Base-by-base conservation (phyloP, 257 asterid genomes). In the Agastache rugosa region DNA sequence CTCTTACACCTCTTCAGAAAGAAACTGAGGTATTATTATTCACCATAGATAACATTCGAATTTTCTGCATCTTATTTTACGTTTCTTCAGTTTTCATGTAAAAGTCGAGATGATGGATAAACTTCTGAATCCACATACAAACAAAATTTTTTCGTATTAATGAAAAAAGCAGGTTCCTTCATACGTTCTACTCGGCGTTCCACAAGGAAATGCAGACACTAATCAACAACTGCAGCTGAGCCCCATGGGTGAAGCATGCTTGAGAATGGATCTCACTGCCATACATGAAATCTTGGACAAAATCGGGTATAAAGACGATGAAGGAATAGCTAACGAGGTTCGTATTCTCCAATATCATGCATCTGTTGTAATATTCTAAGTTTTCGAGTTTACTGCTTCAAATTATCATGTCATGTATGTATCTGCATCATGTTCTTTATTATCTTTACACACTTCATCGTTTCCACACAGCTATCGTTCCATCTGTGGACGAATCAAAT, bases 191-290 rank as follows among this genome's bases (percentile, higher is more conserved):
- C 89, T 93, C 78, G 98, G 96, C 12, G 79, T 89, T 50, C 86
- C 85, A 20, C 88, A 83, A 76, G 88, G 88, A 76, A 85, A 85
- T 69, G 74, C 77, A 17, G 77, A 77, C 79, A 59, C 77, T 59
- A 42, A 15, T 2, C 84, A 69, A 56, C 82, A 81, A 25, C 41
- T 82, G 44, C 82, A 76, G 69, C 70, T 87, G 56, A 87, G 85
- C 75, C 98, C 97, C 8, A 89, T 90, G 84, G 98, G 98, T 1
- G 97, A 93, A 81, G 98, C 97, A 63, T 93, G 98, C 83, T 77
- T 89, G 82, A 85, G 98, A 78, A 83, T 76, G 86, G 98, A 93
- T 80, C 92, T 93, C 51, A 90, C 98, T 35, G 98, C 98, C 64
- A 85, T 93, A 65, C 98, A 93, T 23, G 94, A 90, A 75, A 84